A percentile compares a stretch with the other conserved stretches of the same genome.
These are phyloP conservation scores for Abelmoschus esculentus DNA, from an alignment of 345 rosid species.

Conservation along the genomic window DNA sequence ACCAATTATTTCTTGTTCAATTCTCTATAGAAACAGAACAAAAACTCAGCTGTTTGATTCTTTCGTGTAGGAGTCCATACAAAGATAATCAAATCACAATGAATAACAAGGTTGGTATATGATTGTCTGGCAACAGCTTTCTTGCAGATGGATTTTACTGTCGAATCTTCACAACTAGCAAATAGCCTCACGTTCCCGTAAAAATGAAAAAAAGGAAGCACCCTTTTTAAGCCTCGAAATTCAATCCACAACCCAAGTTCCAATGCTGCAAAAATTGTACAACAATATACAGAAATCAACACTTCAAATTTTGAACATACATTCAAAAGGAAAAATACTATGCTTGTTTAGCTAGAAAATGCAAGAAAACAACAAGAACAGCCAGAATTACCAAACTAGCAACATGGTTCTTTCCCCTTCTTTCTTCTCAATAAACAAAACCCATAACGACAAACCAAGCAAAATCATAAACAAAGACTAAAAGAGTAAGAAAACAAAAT, in stretches of 20 bases:
- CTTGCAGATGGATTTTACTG: slow-evolving; percentile 19
- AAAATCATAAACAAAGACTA: background rate
- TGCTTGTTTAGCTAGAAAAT: slow-evolving; percentile 19
- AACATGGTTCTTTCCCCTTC: background rate
- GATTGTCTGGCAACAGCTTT: background rate
- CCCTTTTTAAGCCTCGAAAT: slow-evolving; percentile 22
- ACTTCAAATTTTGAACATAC: background rate
- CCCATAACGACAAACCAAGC: slow-evolving; percentile 7
- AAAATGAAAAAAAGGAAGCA: slow-evolving; percentile 4
- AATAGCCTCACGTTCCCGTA: background rate
- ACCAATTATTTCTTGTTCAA: background rate
- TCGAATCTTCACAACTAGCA: slow-evolving; percentile 4
- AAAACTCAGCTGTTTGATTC: slow-evolving; percentile 5
- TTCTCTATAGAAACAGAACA: background rate
- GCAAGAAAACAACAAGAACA: slow-evolving; percentile 1
- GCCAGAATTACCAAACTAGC: slow-evolving; percentile 4
- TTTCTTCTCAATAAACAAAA: slow-evolving; percentile 1
- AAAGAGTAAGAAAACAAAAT: background rate
- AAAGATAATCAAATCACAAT: slow-evolving; percentile 18
- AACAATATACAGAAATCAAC: slow-evolving; percentile 3
- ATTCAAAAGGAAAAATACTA: background rate
- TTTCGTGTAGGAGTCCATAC: slow-evolving; percentile 19
- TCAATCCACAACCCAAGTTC: slow-evolving; percentile 7
- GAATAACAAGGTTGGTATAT: background rate
- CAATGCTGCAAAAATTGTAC: slow-evolving; percentile 18